These are phyloP conservation scores for Leccinum disarticulatum DNA, from an alignment of 768 basidiomycete genomes.

Conservation along the genomic window DNA sequence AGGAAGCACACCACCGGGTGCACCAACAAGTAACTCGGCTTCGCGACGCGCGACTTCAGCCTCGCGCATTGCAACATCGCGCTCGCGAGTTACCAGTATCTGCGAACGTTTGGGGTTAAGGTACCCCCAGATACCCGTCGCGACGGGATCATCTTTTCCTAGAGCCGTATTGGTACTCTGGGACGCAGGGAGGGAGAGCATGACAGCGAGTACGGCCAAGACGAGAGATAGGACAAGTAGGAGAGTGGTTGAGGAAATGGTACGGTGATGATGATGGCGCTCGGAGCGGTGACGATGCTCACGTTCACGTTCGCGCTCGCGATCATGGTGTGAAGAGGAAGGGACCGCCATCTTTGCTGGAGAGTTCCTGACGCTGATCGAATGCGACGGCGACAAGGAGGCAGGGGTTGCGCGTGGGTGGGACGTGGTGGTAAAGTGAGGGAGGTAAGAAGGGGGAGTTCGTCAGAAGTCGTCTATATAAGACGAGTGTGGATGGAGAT, in stretches of 20 bases:
- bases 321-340: conserved; percentile 74
- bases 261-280: conserved; percentile 76
- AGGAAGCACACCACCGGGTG: conserved; percentile 77
- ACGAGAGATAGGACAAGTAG: conserved; percentile 84
- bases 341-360: conserved; percentile 75
- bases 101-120: conserved; percentile 83
- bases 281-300: conserved; percentile 58
- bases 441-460: neutral
- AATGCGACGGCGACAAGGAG: conserved; percentile 75
- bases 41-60: conserved; percentile 88
- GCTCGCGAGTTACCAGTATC: conserved; percentile 75
- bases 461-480: conserved; percentile 15
- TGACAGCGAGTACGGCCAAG: conserved; percentile 84
- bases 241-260: conserved; percentile 87
- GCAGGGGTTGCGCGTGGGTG: conserved; percentile 59
- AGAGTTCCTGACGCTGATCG: conserved; percentile 53
- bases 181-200: conserved; percentile 79
- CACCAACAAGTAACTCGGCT: conserved; percentile 79
- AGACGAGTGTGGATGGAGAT: conserved; percentile 17
- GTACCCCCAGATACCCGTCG: conserved; percentile 65
- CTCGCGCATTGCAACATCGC: conserved; percentile 77
- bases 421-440: conserved; percentile 56
- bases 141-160: conserved; percentile 37
- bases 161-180: conserved; percentile 31
- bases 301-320: conserved; percentile 56